Percentiles rank a stretch among this genome's conserved stretches.
Evolutionary conservation across 176 grass and related monocot species (phyloP).

Genomic region (Aegilops umbellulata): DNA sequence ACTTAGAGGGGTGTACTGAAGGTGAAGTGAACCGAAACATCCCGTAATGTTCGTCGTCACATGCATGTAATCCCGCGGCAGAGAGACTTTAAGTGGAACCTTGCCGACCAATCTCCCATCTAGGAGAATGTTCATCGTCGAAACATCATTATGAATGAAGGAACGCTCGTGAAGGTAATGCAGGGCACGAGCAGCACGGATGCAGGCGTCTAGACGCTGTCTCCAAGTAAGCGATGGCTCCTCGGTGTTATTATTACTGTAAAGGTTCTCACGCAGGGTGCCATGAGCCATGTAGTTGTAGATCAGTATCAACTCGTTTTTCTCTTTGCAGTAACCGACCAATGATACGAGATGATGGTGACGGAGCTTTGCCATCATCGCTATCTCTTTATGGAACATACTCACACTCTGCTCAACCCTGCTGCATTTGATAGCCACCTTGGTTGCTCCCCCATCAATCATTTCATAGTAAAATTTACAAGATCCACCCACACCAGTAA

Average conservation of each 20-base stretch:
- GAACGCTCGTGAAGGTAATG: not conserved
- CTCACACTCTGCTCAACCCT: not conserved
- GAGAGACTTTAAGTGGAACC: no score
- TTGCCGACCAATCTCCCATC: not conserved
- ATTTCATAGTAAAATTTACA: not conserved
- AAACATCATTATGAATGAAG: not conserved
- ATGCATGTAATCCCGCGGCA: not conserved
- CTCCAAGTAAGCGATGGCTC: not conserved
- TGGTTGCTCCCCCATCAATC: not conserved
- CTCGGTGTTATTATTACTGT: not conserved
- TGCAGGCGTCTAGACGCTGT: not conserved
- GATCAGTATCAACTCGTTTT: not conserved
- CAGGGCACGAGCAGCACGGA: not conserved
- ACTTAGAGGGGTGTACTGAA: no score
- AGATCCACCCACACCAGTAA: not conserved
- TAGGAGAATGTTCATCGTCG: not conserved
- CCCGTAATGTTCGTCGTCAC: no score
- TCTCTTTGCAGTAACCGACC: not conserved
- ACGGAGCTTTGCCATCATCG: not conserved
- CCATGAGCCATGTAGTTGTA: not conserved
- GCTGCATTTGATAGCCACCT: not conserved
- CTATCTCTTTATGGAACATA: not conserved
- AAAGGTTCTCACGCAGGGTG: not conserved
- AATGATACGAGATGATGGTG: not conserved
- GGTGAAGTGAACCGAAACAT: no score